Conservation (phyloP, 805 yeast species). For the Candida chauliodis region DNA sequence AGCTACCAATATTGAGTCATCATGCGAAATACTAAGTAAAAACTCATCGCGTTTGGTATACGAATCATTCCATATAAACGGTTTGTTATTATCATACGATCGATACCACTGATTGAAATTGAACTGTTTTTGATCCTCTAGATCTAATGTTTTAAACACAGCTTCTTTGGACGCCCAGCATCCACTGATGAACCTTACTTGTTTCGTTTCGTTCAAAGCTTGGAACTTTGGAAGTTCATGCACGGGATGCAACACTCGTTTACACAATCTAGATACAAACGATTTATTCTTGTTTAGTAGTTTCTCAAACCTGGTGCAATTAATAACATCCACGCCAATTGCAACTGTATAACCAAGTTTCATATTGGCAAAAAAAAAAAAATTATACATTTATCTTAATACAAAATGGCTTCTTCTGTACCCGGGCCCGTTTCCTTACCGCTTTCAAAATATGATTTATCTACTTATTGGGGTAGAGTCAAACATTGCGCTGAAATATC, state of each 20-base stretch:
- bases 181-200: conserved; percentile 44
- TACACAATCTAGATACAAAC: conserved; percentile 36
- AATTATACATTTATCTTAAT: not conserved
- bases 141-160: conserved; percentile 55
- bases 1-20: conserved; percentile 55
- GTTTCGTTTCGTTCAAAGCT: conserved; percentile 15
- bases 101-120: conserved; percentile 61
- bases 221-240: conserved; percentile 37
- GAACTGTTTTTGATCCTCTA: conserved; percentile 48
- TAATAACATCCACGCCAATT: conserved; percentile 57
- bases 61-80: conserved; percentile 32
- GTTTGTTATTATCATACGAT: conserved; percentile 40
- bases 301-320: conserved; percentile 41
- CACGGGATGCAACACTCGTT: conserved; percentile 49
- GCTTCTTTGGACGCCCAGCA: conserved; percentile 79
- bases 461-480: conserved; percentile 91
- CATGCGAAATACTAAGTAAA: conserved; percentile 60
- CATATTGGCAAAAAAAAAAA: not conserved
- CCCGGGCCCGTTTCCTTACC: conserved; percentile 82
- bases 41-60: conserved; percentile 40
- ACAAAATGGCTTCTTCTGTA: conserved; percentile 78
- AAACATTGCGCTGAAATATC: conserved; percentile 90
- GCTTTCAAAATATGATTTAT: conserved; percentile 71
- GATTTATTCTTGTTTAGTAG: conserved; percentile 34
- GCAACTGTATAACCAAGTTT: conserved; percentile 26